phyloP scores from a whole-genome alignment of 768 basidiomycete genomes.

The Mycena leptocephala region DNA sequence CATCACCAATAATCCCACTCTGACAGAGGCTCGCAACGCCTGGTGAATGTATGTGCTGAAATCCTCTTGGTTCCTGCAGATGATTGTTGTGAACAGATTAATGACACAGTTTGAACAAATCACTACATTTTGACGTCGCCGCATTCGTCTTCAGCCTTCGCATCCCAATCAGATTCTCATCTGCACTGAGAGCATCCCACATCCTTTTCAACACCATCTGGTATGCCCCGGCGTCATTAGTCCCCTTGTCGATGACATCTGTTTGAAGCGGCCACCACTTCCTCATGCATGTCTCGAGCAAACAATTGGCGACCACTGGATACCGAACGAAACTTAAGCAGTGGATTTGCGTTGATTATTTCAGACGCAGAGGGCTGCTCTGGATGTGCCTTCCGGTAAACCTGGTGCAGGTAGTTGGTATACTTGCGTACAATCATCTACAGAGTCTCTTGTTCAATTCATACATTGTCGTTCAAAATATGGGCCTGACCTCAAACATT shows the following conservation, averaged over 20 bases:
- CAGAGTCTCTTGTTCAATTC: background rate
- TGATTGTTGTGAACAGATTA: too few species aligned
- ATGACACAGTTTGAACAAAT: too few species aligned
- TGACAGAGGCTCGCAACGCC: constrained; percentile 10
- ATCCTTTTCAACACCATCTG: background rate
- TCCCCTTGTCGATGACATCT: background rate
- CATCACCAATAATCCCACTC: constrained; percentile 4
- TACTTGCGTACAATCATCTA: constrained; percentile 10
- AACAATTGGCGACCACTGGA: constrained; percentile 3
- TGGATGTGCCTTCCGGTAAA: background rate
- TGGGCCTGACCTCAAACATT: background rate
- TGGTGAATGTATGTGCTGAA: background rate
- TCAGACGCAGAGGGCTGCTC: background rate
- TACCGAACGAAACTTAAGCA: background rate
- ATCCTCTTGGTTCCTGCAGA: background rate
- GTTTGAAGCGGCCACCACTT: background rate
- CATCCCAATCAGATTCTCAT: background rate
- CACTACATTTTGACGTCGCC: background rate
- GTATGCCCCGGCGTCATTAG: background rate
- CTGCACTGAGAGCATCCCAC: background rate
- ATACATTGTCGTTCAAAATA: too few species aligned
- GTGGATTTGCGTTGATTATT: background rate
- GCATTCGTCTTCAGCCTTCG: background rate
- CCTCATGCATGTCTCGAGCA: background rate
- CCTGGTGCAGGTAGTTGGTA: constrained; percentile 9